Evolutionary conservation across 1,284 basidiomycete genomes (phyloP), one percentile per base, ranked within the genome.

Genomic region (Sporisorium sorghi): DNA sequence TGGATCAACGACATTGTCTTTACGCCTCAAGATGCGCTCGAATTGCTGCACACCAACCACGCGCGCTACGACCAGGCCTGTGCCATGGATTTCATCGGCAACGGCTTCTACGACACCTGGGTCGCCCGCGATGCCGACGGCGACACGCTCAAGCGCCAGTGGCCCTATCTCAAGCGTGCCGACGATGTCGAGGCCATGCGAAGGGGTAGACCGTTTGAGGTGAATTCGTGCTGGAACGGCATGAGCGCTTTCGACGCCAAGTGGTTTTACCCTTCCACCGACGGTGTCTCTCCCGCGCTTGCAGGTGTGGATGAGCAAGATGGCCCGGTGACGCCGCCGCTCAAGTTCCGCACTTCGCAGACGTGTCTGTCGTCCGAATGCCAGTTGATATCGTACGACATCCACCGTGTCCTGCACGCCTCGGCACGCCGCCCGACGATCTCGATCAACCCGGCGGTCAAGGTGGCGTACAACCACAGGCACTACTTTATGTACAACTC

Each of bases 151-250:
- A 56, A 86, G 86, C 58, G 87, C 84, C 14, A 87, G 61, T 89
- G 88, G 87, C 89, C 89, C 0, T 89, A 87, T 76, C 87, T 89
- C 71, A 84, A 87, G 80, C 73, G 76, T 79, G 70, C 68, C 80
- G 52, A 79, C 69, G 81, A 86, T 30, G n/a, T 84, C 87, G 62
- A 81, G 82, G 57, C 60, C 65, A 30, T 82, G 46, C 58, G 53
- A 14, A 33, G 54, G 0, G 86, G 87, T 32, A 82, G 85, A 35
- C 87, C 87, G 1, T 86, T 88, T n/a, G 86, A 87, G 10, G 88
- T 89, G 5, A 87, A 88, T 52, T 79, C 87, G 0, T 90, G 89
- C 82, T 89, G 89, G 89, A 90, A 90, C 79, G 89, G 89, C 26
- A 87, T 88, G 58, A 86, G 87, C 43, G 87, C 86, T 0, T 87